phyloP scores from a whole-genome alignment of 257 asterid species.

The Lavandula angustifolia region DNA sequence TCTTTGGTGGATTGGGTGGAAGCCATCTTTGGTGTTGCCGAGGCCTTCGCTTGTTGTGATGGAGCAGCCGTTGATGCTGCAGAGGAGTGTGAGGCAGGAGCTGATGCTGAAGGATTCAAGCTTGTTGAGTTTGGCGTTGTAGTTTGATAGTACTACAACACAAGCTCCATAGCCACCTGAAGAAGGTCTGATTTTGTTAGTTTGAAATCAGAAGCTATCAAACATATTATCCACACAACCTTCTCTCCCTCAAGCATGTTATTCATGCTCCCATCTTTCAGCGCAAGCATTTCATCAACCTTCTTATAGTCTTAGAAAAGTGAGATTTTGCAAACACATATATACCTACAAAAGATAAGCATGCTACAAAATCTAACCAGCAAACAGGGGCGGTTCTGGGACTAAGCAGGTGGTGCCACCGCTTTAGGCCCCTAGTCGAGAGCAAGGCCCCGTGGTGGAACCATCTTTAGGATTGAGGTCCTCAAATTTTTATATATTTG shows the following conservation, averaged over 20 bases:
- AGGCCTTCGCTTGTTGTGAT: not conserved
- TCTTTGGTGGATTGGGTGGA: constrained; percentile 32
- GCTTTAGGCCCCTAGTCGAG: too few species aligned
- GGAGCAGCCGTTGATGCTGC: constrained; percentile 28
- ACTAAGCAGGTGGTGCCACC: too few species aligned
- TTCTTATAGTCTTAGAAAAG: not conserved
- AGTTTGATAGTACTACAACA: constrained; percentile 26
- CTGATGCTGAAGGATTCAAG: constrained; percentile 23
- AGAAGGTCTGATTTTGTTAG: not conserved
- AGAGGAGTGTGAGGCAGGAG: constrained; percentile 27
- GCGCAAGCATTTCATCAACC: too few species aligned
- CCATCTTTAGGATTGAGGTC: too few species aligned
- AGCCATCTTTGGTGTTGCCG: constrained; percentile 23
- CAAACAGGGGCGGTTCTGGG: too few species aligned
- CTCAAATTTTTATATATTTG: too few species aligned
- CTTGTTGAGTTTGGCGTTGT: constrained; percentile 7
- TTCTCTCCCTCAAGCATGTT: not conserved
- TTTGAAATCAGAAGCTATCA: too few species aligned
- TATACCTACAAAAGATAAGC: too few species aligned
- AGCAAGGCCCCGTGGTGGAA: too few species aligned
- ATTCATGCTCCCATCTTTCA: not conserved
- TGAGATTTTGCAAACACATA: not conserved
- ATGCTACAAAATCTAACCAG: not conserved
- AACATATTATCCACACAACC: not conserved
- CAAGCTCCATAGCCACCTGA: constrained; percentile 34